A percentile compares a stretch with the other conserved stretches of the same genome.
Evolutionary conservation across 2,329 filamentous ascomycete genomes (phyloP).

Genomic region (Claviceps humidiphila): DNA sequence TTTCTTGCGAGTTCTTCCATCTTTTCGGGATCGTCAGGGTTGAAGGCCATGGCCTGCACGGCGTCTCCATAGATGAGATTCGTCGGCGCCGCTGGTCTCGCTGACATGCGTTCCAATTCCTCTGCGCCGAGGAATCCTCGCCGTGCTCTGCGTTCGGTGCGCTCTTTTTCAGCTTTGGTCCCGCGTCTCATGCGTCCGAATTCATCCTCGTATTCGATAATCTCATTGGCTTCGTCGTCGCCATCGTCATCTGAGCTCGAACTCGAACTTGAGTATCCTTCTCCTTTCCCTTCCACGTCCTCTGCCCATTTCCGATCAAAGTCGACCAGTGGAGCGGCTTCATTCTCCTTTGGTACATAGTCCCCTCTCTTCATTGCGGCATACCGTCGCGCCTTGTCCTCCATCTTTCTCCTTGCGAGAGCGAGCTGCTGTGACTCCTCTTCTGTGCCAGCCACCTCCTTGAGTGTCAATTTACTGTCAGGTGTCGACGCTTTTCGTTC

Average conservation of each 20-base stretch:
- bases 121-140: conserved; percentile 41
- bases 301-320: conserved; percentile 96
- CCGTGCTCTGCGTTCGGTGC: conserved; percentile 40
- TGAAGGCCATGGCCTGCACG: conserved; percentile 74
- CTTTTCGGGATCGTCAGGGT: conserved; percentile 53
- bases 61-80: conserved; percentile 75
- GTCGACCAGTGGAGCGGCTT: conserved; percentile 62
- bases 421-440: conserved; percentile 55
- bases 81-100: conserved; percentile 50
- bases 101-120: conserved; percentile 56
- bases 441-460: conserved; percentile 40
- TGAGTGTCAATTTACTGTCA: conserved; percentile 35
- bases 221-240: conserved; percentile 38
- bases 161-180: conserved; percentile 54
- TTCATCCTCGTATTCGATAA: conserved; percentile 84
- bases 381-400: conserved; percentile 81
- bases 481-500: conserved; percentile 28
- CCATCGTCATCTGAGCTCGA: conserved; percentile 18
- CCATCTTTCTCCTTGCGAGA: conserved; percentile 67
- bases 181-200: conserved; percentile 72
- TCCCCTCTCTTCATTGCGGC: conserved; percentile 85
- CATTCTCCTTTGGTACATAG: conserved; percentile 53
- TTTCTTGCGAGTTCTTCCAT: conserved; percentile 71
- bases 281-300: conserved; percentile 37
- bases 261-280: conserved; percentile 43